A percentile compares a stretch with the other conserved stretches of the same genome.
Evolutionary conservation across 352 stramenopile genomes (phyloP).

Genomic region (Pythium dissotocum): DNA sequence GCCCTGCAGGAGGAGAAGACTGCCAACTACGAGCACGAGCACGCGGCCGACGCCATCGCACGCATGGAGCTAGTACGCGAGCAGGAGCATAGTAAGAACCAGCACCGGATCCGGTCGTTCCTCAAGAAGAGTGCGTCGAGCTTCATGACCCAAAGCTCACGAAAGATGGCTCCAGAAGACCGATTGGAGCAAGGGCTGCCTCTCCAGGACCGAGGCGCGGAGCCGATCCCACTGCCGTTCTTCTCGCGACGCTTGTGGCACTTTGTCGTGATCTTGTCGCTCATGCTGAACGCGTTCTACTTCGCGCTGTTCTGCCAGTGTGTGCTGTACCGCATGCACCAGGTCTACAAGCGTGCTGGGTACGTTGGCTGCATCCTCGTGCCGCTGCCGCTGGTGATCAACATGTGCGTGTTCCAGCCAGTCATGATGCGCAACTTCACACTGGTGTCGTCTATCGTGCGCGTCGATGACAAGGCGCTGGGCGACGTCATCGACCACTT

Average conservation of each 20-base stretch:
- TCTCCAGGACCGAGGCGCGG: not conserved
- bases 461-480: constrained; percentile 28
- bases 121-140: not conserved
- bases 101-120: not conserved
- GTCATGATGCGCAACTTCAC: constrained; percentile 31
- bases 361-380: not conserved
- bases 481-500: constrained; percentile 34
- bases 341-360: constrained; percentile 17
- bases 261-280: constrained; percentile 24
- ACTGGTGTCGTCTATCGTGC: constrained; percentile 25
- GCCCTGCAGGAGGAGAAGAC: not conserved
- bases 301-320: constrained; percentile 34
- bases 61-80: not conserved
- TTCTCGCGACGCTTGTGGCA: constrained; percentile 32
- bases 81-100: not conserved
- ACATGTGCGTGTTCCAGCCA: constrained; percentile 29
- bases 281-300: constrained; percentile 34
- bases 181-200: not conserved
- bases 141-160: not conserved
- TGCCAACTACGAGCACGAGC: not conserved
- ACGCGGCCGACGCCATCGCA: not conserved
- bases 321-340: constrained; percentile 24
- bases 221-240: constrained; percentile 11
- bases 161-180: not conserved
- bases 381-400: constrained; percentile 25